Conservation (phyloP, 1,284 basidiomycete species). For the Cronartium ribicola region DNA sequence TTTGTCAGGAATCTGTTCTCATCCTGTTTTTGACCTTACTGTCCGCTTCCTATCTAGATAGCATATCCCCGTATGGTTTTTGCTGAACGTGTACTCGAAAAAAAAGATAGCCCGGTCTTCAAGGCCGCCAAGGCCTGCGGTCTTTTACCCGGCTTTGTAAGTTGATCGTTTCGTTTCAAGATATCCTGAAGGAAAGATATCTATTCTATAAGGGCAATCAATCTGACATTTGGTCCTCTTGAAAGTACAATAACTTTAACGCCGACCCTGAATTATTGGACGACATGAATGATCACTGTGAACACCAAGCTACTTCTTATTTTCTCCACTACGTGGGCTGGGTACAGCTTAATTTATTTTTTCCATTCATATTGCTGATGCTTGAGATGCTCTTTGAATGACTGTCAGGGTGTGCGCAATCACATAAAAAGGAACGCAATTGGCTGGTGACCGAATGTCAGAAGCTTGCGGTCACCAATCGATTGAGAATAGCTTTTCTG, state of each 20-base stretch:
- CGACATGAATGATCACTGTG: constrained; percentile 43
- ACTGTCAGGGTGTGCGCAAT: constrained; percentile 55
- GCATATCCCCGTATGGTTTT: constrained; percentile 92
- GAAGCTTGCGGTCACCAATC: constrained; percentile 8
- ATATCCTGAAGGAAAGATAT: not conserved
- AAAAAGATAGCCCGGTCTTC: constrained; percentile 15
- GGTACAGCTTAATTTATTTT: not conserved
- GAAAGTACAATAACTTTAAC: constrained; percentile 40
- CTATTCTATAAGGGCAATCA: not conserved
- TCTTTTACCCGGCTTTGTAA: constrained; percentile 38
- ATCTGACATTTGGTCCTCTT: not conserved
- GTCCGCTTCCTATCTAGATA: constrained; percentile 55
- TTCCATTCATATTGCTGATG: not conserved
- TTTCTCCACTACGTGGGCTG: constrained; percentile 6
- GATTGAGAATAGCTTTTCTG: constrained; percentile 26
- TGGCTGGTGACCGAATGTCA: constrained; percentile 37
- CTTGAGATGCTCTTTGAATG: not conserved
- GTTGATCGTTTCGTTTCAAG: not conserved
- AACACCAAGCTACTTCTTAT: not conserved
- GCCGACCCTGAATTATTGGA: constrained; percentile 38
- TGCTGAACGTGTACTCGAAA: constrained; percentile 54
- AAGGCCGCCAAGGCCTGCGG: constrained; percentile 23
- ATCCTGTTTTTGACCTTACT: not conserved
- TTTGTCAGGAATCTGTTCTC: not conserved
- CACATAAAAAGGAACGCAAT: constrained; percentile 57